Percentiles rank a stretch among this genome's conserved stretches.
Conservation (phyloP, 2,329 filamentous ascomycete genomes). For the Coniosporium tulheliwenetii region DNA sequence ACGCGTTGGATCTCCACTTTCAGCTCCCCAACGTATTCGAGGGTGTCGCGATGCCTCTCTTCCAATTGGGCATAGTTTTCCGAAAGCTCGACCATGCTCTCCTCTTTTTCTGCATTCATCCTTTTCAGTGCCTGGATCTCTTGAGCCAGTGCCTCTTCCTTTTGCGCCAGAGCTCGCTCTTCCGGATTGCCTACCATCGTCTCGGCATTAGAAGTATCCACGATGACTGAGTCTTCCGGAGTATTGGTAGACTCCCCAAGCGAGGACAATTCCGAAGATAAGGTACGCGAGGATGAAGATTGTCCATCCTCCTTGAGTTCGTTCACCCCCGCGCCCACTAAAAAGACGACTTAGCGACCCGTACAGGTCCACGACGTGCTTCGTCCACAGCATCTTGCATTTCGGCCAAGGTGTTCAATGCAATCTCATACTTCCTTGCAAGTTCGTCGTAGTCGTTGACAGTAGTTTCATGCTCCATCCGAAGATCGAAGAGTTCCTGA, state of each 20-base stretch:
- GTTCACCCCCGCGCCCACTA: slow-evolving; percentile 59
- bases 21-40: slow-evolving; percentile 79
- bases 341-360: slow-evolving; percentile 46
- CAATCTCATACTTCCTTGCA: slow-evolving; percentile 79
- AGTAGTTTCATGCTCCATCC: slow-evolving; percentile 77
- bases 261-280: slow-evolving; percentile 87
- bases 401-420: slow-evolving; percentile 65
- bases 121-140: slow-evolving; percentile 59
- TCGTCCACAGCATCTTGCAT: slow-evolving; percentile 78
- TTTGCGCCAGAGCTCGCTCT: slow-evolving; percentile 5
- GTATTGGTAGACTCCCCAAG: slow-evolving; percentile 51
- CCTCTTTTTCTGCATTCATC: slow-evolving; percentile 62
- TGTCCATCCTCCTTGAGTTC: slow-evolving; percentile 53
- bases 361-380: slow-evolving; percentile 43
- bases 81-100: slow-evolving; percentile 54
- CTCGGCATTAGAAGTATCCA: slow-evolving; percentile 47
- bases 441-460: slow-evolving; percentile 68
- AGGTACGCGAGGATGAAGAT: slow-evolving; percentile 70
- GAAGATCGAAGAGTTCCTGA: slow-evolving; percentile 80
- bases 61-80: slow-evolving; percentile 74
- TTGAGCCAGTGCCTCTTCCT: slow-evolving; percentile 16
- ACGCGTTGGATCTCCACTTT: slow-evolving; percentile 74
- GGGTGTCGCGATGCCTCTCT: slow-evolving; percentile 61
- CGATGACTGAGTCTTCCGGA: slow-evolving; percentile 35
- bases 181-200: slow-evolving; percentile 14